Evolutionary conservation across 306 rosid genomes (phyloP).

Genomic region (Citrullus colocynthis): DNA sequence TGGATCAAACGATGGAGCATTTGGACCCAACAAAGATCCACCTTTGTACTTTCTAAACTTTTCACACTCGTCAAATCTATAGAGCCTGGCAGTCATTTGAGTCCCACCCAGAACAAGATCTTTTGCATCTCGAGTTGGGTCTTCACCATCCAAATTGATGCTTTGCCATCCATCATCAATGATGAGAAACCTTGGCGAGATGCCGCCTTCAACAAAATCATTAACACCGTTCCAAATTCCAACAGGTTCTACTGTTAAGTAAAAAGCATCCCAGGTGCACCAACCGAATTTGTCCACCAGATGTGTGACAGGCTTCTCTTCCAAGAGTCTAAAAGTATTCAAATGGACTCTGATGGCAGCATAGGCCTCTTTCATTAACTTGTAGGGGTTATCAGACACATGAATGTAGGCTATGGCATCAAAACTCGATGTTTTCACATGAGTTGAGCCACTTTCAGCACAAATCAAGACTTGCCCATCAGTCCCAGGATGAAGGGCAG

Average conservation of each 20-base stretch:
- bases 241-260: constrained; percentile 49
- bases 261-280: constrained; percentile 96
- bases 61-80: constrained; percentile 47
- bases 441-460: constrained; percentile 70
- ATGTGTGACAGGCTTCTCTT: constrained; percentile 52
- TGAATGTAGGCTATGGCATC: constrained; percentile 51
- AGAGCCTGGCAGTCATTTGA: constrained; percentile 71
- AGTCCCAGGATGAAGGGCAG: constrained; percentile 59
- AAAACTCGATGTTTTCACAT: constrained; percentile 34
- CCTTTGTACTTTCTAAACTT: constrained; percentile 49
- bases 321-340: constrained; percentile 52
- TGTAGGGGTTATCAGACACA: constrained; percentile 58
- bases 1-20: constrained; percentile 50
- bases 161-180: constrained; percentile 95
- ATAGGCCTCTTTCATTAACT: constrained; percentile 67
- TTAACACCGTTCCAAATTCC: constrained; percentile 60
- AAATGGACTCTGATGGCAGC: constrained; percentile 59
- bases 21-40: constrained; percentile 40
- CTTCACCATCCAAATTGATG: constrained; percentile 43
- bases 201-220: constrained; percentile 41
- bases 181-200: constrained; percentile 59
- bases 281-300: constrained; percentile 69
- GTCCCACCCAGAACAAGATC: constrained; percentile 59
- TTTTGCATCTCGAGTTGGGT: constrained; percentile 39
- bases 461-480: constrained; percentile 45